These are phyloP conservation scores for Dictyostelium brefeldianum DNA, from an alignment of 78 protist genomes.

Conservation along the genomic window DNA sequence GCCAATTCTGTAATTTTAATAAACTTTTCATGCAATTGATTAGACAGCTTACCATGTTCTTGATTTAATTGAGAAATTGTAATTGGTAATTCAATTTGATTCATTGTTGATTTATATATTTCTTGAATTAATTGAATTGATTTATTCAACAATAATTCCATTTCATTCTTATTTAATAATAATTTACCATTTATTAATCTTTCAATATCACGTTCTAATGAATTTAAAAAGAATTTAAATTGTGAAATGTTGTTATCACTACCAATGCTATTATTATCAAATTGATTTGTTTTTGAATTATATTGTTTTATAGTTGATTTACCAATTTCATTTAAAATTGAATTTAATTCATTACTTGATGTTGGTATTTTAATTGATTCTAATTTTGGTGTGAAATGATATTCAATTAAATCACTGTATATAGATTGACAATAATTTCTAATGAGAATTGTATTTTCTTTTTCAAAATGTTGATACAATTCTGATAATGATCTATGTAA, in stretches of 20 bases:
- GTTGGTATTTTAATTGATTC: constrained; percentile 1
- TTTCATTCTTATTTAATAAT: constrained; percentile 33
- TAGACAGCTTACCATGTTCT: not conserved
- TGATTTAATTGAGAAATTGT: not conserved
- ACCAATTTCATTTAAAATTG: not conserved
- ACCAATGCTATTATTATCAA: not conserved
- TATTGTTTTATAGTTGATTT: not conserved
- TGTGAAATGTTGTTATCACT: not conserved
- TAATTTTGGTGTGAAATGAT: not conserved
- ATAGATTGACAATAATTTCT: not conserved
- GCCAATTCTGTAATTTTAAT: constrained; percentile 29
- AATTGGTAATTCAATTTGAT: not conserved
- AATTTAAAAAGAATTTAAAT: not conserved
- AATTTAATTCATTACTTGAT: not conserved
- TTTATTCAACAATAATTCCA: constrained; percentile 40
- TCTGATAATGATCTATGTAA: constrained; percentile 10
- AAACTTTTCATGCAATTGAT: not conserved
- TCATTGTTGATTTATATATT: not conserved
- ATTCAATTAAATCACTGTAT: not conserved
- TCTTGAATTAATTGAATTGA: not conserved
- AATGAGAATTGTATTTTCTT: constrained; percentile 32
- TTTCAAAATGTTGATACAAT: not conserved
- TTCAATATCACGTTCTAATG: constrained; percentile 40
- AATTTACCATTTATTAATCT: not conserved
- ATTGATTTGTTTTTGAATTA: not conserved